These are phyloP conservation scores for Lasiosphaeris hirsuta DNA, from an alignment of 495 filamentous ascomycete species.

Conservation along the genomic window DNA sequence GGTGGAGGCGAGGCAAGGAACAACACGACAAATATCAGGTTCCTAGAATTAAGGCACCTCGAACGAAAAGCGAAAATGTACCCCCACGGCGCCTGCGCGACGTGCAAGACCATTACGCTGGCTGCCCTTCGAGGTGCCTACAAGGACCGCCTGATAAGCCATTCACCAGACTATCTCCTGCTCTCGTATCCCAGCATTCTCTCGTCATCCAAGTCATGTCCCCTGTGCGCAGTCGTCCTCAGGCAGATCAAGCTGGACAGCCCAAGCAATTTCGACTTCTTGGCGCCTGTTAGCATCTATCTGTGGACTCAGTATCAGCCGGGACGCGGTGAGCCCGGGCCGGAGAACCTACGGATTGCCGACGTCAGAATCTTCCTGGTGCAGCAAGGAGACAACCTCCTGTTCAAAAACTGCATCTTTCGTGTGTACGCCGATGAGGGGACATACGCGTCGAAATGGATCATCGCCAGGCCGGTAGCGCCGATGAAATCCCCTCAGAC, in stretches of 20 bases:
- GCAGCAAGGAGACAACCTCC: too few relatives aligned
- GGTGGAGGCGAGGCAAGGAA: too few relatives aligned
- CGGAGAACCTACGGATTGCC: slow-evolving; percentile 1
- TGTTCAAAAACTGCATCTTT: neutral
- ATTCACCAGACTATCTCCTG: neutral
- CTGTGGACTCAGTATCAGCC: neutral
- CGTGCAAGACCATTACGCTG: slow-evolving; percentile 1
- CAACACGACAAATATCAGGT: too few relatives aligned
- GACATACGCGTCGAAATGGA: too few relatives aligned
- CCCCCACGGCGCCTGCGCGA: neutral
- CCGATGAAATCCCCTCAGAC: too few relatives aligned
- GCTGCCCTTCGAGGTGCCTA: neutral
- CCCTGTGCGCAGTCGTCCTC: neutral
- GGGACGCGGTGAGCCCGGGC: neutral
- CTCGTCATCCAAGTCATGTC: slow-evolving; percentile 1
- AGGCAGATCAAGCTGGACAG: neutral
- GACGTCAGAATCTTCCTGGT: neutral
- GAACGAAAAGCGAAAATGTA: neutral
- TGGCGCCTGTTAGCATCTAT: neutral
- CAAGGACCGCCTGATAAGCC: neutral
- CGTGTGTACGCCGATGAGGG: neutral
- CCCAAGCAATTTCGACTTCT: neutral
- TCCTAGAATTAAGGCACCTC: too few relatives aligned
- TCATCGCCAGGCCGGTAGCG: too few relatives aligned
- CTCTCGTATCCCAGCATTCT: neutral